These are phyloP conservation scores for Aphanomyces astaci DNA, from an alignment of 352 stramenopile species.

Conservation along the genomic window DNA sequence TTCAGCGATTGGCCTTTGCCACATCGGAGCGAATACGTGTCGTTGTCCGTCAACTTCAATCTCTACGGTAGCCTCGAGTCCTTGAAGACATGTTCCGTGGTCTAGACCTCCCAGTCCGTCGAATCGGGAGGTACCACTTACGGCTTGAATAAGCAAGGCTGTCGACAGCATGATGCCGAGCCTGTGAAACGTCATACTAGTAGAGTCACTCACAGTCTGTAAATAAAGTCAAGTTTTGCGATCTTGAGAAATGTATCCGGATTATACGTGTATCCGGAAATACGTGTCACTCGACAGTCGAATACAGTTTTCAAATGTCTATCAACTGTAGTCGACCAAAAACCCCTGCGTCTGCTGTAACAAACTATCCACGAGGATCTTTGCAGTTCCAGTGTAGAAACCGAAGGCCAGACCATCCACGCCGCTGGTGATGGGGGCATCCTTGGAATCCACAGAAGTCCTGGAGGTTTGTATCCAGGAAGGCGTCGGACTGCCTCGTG, in stretches of 20 bases:
- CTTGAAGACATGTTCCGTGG: background rate
- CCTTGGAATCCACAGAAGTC: background rate
- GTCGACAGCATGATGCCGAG: background rate
- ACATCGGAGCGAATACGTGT: background rate
- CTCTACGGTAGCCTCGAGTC: background rate
- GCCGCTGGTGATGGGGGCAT: background rate
- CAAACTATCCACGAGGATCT: background rate
- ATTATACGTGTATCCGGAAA: background rate
- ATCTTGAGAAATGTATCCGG: too few species aligned
- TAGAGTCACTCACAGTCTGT: too few species aligned
- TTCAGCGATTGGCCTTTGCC: background rate
- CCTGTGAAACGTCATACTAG: background rate
- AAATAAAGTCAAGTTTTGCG: too few species aligned
- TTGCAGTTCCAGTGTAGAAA: background rate
- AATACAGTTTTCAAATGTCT: background rate
- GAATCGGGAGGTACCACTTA: background rate
- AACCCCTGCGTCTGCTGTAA: background rate
- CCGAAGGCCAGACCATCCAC: background rate
- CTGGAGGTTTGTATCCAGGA: background rate
- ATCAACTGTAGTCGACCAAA: too few species aligned
- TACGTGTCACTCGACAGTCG: too few species aligned
- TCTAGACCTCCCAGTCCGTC: background rate
- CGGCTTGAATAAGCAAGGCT: background rate
- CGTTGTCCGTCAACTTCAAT: background rate
- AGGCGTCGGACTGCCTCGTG: background rate